These are phyloP conservation scores for Tagetes patula DNA, from an alignment of 129 eudicot species.

Conservation along the genomic window DNA sequence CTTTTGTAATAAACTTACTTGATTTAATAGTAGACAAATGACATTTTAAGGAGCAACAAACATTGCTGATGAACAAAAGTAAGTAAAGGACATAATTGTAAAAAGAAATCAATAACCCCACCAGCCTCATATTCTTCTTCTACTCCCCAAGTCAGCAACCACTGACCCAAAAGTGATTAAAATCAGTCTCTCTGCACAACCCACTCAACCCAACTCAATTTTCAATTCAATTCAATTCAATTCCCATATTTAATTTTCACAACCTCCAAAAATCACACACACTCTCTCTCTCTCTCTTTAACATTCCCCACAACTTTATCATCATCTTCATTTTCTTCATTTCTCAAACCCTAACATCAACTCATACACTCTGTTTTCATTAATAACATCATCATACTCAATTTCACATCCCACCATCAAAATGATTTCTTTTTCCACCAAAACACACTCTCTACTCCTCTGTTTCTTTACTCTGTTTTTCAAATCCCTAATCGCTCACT, in stretches of 20 bases:
- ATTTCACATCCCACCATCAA: constrained; percentile 20
- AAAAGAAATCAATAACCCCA: constrained; percentile 17
- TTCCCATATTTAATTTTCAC: constrained; percentile 59
- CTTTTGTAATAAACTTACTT: no score
- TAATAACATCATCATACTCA: constrained; percentile 12
- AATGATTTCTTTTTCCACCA: constrained; percentile 47
- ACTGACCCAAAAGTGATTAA: constrained; percentile 47
- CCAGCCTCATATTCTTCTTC: constrained; percentile 29
- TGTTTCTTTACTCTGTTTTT: constrained; percentile 37
- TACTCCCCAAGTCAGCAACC: constrained; percentile 72
- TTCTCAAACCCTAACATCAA: constrained; percentile 36
- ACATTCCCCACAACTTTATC: constrained; percentile 30
- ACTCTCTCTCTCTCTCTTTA: constrained; percentile 10
- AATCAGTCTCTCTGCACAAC: constrained; percentile 32
- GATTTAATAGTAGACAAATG: no score
- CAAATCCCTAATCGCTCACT: constrained; percentile 37
- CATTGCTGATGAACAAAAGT: neutral
- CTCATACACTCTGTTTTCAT: constrained; percentile 24
- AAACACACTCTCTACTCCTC: constrained; percentile 40
- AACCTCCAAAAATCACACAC: constrained; percentile 43
- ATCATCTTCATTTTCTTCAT: constrained; percentile 20
- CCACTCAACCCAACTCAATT: constrained; percentile 35
- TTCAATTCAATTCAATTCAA: constrained; percentile 44
- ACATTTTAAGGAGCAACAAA: no score
- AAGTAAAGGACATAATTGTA: constrained; percentile 12